A percentile compares a stretch with the other conserved stretches of the same genome.
These are phyloP conservation scores for Kwoniella botswanensis DNA, from an alignment of 768 basidiomycete genomes.

Conservation along the genomic window DNA sequence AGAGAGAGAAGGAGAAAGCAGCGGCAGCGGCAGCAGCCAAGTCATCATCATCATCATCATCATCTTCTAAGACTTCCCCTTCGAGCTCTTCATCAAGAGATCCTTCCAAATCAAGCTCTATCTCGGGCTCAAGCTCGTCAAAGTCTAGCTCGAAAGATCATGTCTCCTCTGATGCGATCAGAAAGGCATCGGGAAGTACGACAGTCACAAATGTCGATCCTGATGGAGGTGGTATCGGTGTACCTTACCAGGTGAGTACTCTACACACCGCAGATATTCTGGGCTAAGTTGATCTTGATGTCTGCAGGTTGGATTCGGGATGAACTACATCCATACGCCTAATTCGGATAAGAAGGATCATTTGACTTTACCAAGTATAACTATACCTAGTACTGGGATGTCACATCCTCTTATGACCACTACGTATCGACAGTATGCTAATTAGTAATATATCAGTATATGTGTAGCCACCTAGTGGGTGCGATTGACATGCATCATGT, in stretches of 20 bases:
- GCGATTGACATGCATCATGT: not conserved
- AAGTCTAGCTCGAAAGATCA: slow-evolving; percentile 9
- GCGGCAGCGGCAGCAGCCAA: slow-evolving; percentile 8
- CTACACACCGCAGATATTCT: not conserved
- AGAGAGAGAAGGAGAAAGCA: slow-evolving; percentile 18
- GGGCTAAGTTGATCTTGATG: not conserved
- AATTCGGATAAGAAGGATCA: slow-evolving; percentile 21
- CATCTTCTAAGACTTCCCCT: slow-evolving; percentile 16
- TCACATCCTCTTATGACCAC: slow-evolving; percentile 51
- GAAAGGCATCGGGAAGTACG: slow-evolving; percentile 38
- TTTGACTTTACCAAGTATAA: slow-evolving; percentile 21
- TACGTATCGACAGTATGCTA: slow-evolving; percentile 32
- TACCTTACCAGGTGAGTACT: slow-evolving; percentile 33
- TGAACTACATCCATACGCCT: slow-evolving; percentile 50
- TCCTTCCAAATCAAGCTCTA: not conserved
- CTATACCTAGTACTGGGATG: slow-evolving; percentile 42
- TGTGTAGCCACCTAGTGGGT: not conserved
- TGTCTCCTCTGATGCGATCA: slow-evolving; percentile 30
- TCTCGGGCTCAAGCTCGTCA: slow-evolving; percentile 19
- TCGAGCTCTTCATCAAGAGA: slow-evolving; percentile 20
- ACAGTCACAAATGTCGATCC: slow-evolving; percentile 33
- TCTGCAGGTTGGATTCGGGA: slow-evolving; percentile 43
- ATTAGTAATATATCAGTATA: slow-evolving; percentile 14
- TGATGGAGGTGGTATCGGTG: slow-evolving; percentile 21
- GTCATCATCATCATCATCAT: slow-evolving; percentile 13